These are phyloP conservation scores for Lizonia empirigonia DNA, from an alignment of 2,329 filamentous ascomycete species.

Conservation along the genomic window DNA sequence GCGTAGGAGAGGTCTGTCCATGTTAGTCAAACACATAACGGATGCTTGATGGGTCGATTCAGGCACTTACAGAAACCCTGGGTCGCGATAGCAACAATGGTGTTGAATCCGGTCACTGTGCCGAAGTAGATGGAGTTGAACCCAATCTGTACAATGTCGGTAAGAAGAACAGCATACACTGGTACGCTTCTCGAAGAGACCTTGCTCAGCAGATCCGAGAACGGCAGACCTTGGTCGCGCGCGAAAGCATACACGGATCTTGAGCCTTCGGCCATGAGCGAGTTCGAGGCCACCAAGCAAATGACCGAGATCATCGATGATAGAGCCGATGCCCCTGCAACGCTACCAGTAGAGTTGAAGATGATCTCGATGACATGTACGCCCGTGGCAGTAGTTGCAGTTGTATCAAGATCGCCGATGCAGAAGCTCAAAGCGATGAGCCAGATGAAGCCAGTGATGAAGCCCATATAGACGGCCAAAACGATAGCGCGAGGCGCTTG, in stretches of 20 bases:
- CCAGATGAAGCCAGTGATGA: conserved; percentile 48
- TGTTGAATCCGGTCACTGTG: conserved; percentile 61
- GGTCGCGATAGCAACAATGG: conserved; percentile 62
- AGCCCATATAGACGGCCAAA: conserved; percentile 49
- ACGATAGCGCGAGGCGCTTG: conserved; percentile 56
- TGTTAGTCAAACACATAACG: conserved; percentile 11
- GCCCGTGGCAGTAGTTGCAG: conserved; percentile 54
- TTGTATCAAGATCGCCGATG: conserved; percentile 53
- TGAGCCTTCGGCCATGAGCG: conserved; percentile 56
- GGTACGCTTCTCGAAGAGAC: conserved; percentile 58
- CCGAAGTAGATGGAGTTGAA: conserved; percentile 63
- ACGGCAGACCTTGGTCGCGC: conserved; percentile 60
- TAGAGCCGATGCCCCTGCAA: conserved; percentile 54
- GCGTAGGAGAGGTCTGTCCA: conserved; percentile 60
- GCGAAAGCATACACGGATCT: conserved; percentile 56
- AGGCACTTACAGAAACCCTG: conserved; percentile 59
- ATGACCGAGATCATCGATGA: conserved; percentile 58
- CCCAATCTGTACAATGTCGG: conserved; percentile 56
- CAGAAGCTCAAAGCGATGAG: conserved; percentile 50
- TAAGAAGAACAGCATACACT: conserved; percentile 56
- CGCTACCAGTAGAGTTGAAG: conserved; percentile 55
- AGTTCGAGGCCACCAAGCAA: conserved; percentile 53
- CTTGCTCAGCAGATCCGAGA: conserved; percentile 54
- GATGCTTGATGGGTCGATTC: no score
- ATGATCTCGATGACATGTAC: conserved; percentile 61